These are phyloP conservation scores for Aspergillus sp. DNA, from an alignment of 2,329 filamentous ascomycete genomes.

Conservation along the genomic window DNA sequence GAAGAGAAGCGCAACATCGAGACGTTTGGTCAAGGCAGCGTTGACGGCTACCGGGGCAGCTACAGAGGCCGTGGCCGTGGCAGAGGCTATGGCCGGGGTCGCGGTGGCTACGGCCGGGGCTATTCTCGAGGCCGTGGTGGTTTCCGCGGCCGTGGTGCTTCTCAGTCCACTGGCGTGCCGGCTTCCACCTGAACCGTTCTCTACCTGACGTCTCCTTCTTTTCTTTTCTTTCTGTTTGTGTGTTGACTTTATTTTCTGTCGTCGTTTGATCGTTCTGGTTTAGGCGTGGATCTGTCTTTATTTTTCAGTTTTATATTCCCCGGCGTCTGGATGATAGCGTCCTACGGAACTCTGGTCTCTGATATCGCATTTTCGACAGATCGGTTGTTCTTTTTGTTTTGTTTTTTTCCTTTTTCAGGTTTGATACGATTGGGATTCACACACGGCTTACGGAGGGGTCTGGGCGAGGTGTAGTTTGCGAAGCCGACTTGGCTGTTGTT, in stretches of 20 bases:
- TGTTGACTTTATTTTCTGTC: not conserved
- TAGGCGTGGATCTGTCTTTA: slow-evolving; percentile 17
- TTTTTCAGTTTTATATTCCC: slow-evolving; percentile 9
- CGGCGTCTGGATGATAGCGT: slow-evolving; percentile 19
- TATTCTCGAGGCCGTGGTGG: slow-evolving; percentile 34
- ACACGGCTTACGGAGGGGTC: slow-evolving; percentile 10
- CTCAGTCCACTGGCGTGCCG: slow-evolving; percentile 33
- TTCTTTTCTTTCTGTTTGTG: not conserved
- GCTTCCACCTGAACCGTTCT: slow-evolving; percentile 21
- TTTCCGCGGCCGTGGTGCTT: slow-evolving; percentile 28
- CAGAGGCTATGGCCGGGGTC: slow-evolving; percentile 42
- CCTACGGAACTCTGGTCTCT: slow-evolving; percentile 16
- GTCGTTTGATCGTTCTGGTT: slow-evolving; percentile 9
- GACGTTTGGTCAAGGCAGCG: slow-evolving; percentile 93
- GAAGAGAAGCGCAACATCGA: slow-evolving; percentile 95
- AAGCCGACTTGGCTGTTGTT: not conserved
- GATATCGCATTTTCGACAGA: not conserved
- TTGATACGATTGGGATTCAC: not conserved
- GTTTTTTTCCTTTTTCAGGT: no score
- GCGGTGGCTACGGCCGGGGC: slow-evolving; percentile 41
- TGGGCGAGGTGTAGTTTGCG: not conserved
- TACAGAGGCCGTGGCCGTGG: slow-evolving; percentile 58
- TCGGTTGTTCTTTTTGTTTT: not conserved
- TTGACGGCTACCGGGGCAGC: slow-evolving; percentile 77
- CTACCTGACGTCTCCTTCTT: slow-evolving; percentile 7